Percentiles rank a stretch among this genome's conserved stretches.
These are phyloP conservation scores for Botrytis aclada DNA, from an alignment of 2,329 filamentous ascomycete species.

Conservation along the genomic window DNA sequence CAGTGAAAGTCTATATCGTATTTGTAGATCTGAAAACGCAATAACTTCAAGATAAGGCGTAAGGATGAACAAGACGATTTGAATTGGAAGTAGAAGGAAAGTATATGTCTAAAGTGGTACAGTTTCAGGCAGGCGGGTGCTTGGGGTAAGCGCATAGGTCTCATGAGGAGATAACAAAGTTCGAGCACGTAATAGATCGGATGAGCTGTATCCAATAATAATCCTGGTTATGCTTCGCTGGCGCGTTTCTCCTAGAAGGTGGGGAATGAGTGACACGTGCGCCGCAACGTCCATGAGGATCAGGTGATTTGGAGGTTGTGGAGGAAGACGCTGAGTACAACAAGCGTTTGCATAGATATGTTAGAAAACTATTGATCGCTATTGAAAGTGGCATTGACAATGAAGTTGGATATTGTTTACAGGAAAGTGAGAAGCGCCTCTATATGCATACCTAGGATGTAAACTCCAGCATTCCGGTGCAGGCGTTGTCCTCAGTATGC, in stretches of 20 bases:
- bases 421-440: not conserved
- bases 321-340: not conserved
- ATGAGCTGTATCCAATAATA: not conserved
- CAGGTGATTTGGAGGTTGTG: not conserved
- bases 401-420: not conserved
- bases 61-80: not conserved
- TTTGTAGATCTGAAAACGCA: not conserved
- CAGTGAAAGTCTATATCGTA: not conserved
- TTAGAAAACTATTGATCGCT: too few species aligned
- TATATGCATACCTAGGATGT: not conserved
- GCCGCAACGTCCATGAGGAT: too few species aligned
- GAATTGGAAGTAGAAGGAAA: not conserved
- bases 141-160: not conserved
- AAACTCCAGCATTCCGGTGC: not conserved
- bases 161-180: conserved; percentile 6
- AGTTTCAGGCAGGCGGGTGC: not conserved
- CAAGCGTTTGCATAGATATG: not conserved
- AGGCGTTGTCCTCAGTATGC: not conserved
- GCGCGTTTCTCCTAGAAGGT: not conserved
- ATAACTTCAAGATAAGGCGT: not conserved
- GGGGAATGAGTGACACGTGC: not conserved
- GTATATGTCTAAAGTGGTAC: not conserved
- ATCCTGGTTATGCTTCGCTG: not conserved
- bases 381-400: too few species aligned
- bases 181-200: conserved; percentile 12